Percentiles rank a stretch among this genome's conserved stretches.
Conservation (phyloP, 2,329 filamentous ascomycete species). For the Neocucurbitaria cava region DNA sequence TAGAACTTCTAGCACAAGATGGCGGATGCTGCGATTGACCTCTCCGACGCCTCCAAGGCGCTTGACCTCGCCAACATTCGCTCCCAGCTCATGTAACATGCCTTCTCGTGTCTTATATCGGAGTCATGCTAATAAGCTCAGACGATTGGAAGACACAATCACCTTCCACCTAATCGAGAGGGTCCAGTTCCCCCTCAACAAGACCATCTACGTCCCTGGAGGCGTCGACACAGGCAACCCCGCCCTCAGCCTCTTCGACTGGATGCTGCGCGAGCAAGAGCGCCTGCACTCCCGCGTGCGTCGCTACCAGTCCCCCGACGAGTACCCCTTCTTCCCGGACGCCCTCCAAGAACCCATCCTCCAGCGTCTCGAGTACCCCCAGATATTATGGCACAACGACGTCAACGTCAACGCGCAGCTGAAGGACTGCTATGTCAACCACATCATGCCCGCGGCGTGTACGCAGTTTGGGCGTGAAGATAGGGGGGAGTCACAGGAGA, state of each 20-base stretch:
- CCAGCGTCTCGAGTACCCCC: slow-evolving; percentile 85
- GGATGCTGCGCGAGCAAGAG: slow-evolving; percentile 90
- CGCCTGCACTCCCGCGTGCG: slow-evolving; percentile 90
- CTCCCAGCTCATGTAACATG: slow-evolving; percentile 85
- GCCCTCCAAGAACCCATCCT: slow-evolving; percentile 81
- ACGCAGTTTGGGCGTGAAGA: slow-evolving; percentile 78
- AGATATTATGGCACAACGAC: slow-evolving; percentile 83
- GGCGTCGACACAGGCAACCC: slow-evolving; percentile 79
- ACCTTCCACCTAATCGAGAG: slow-evolving; percentile 96
- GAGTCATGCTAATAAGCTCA: slow-evolving; percentile 50
- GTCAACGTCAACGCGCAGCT: slow-evolving; percentile 91
- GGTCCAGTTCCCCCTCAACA: slow-evolving; percentile 94
- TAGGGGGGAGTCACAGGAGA: slow-evolving; percentile 85
- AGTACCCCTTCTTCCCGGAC: slow-evolving; percentile 94
- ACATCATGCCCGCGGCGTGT: slow-evolving; percentile 85
- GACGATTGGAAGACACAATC: slow-evolving; percentile 96
- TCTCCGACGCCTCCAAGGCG: slow-evolving; percentile 82
- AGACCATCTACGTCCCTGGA: slow-evolving; percentile 81
- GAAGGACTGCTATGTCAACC: slow-evolving; percentile 81
- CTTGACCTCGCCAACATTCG: slow-evolving; percentile 91
- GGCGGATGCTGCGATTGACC: slow-evolving; percentile 90
- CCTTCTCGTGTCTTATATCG: not conserved
- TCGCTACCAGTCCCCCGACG: slow-evolving; percentile 94
- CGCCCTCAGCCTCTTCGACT: slow-evolving; percentile 86
- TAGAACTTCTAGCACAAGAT: slow-evolving; percentile 58